These are phyloP conservation scores for Fraxinus quadrangulata DNA, from an alignment of 257 asterid species.

Conservation along the genomic window DNA sequence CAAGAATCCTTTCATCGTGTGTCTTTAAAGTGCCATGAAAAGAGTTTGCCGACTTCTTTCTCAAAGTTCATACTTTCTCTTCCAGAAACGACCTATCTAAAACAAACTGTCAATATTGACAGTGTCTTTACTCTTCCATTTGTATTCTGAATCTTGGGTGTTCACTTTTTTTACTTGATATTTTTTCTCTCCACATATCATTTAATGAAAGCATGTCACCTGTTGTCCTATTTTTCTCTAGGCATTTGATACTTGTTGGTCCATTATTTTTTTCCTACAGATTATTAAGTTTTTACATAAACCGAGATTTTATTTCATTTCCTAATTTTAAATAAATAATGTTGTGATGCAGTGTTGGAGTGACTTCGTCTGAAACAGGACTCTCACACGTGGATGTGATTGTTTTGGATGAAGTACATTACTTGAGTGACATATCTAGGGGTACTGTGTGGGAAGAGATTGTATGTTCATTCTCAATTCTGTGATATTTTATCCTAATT, in stretches of 20 bases:
- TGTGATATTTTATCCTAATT: conserved; percentile 23
- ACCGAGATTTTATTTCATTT: conserved; percentile 17
- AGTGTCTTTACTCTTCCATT: not conserved
- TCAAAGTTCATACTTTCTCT: not conserved
- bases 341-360: conserved; percentile 70
- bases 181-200: not conserved
- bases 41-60: not conserved
- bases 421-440: conserved; percentile 92
- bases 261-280: conserved; percentile 1
- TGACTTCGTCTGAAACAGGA: conserved; percentile 75
- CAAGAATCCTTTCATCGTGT: not conserved
- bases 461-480: conserved; percentile 55
- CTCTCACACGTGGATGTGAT: conserved; percentile 91
- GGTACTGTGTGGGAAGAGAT: conserved; percentile 99
- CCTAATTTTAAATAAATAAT: conserved; percentile 21
- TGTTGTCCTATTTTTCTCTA: not conserved
- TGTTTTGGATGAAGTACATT: conserved; percentile 99
- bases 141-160: not conserved
- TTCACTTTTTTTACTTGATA: no score
- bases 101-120: not conserved
- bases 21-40: not conserved
- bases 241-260: conserved; percentile 13
- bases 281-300: conserved; percentile 1
- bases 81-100: not conserved
- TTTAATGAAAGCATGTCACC: not conserved